Evolutionary conservation across 2,329 filamentous ascomycete genomes (phyloP).

Genomic region (Hypoxylon sp.): DNA sequence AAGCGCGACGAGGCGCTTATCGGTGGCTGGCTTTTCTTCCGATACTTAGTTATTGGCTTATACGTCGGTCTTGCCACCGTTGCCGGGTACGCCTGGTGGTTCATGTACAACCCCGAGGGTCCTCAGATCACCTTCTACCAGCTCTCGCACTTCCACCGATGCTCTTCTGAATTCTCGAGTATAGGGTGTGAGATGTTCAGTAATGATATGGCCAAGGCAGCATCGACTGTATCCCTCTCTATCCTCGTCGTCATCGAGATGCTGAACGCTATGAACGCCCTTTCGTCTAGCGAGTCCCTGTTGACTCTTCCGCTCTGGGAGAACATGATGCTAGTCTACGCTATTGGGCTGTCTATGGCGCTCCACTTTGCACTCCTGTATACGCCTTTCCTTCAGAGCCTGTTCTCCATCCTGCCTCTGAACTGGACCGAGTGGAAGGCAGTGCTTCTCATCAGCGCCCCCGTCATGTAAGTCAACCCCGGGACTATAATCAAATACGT

Average conservation of each 20-base stretch:
- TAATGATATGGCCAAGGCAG: constrained; percentile 87
- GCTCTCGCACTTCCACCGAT: constrained; percentile 93
- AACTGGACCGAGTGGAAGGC: constrained; percentile 93
- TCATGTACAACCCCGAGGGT: constrained; percentile 93
- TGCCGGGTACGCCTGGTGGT: constrained; percentile 99
- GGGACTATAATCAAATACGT: background rate
- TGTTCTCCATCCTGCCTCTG: constrained; percentile 93
- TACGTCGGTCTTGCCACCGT: constrained; percentile 97
- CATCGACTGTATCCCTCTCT: constrained; percentile 92
- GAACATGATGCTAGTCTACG: constrained; percentile 98
- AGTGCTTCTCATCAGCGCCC: constrained; percentile 87
- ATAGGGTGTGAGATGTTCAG: constrained; percentile 94
- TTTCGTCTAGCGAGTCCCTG: constrained; percentile 94
- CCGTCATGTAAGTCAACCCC: constrained; percentile 82
- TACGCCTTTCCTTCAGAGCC: constrained; percentile 85
- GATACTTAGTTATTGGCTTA: constrained; percentile 94
- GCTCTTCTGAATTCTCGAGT: constrained; percentile 85
- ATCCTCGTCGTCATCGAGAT: constrained; percentile 98
- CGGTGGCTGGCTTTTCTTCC: constrained; percentile 95
- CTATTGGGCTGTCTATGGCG: constrained; percentile 91
- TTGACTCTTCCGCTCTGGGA: constrained; percentile 96
- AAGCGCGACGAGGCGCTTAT: constrained; percentile 95
- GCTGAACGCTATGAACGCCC: constrained; percentile 98
- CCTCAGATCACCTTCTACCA: constrained; percentile 94
- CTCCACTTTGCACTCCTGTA: constrained; percentile 96